Percentiles rank a stretch among this genome's conserved stretches.
phyloP scores from a whole-genome alignment of 257 asterid genomes.

The Mentha longifolia region DNA sequence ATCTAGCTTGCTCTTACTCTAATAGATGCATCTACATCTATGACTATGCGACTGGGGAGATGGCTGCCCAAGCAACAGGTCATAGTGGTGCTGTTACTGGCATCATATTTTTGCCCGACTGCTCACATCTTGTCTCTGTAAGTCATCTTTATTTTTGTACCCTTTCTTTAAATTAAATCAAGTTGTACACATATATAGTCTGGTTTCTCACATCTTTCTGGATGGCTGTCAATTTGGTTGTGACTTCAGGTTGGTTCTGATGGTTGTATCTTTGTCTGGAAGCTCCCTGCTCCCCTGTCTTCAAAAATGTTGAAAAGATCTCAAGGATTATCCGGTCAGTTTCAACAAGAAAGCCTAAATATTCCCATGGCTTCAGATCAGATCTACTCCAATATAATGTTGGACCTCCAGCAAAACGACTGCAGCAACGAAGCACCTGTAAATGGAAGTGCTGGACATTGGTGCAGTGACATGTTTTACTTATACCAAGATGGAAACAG shows the following conservation, averaged over 20 bases:
- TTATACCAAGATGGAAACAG: conserved; percentile 31
- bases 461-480: conserved; percentile 23
- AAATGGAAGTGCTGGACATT: conserved; percentile 31
- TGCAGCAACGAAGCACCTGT: conserved; percentile 34
- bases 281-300: conserved; percentile 56
- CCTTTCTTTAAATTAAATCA: conserved; percentile 8
- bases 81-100: conserved; percentile 65
- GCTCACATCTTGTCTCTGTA: conserved; percentile 72
- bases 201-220: conserved; percentile 21
- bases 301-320: conserved; percentile 52
- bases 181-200: conserved; percentile 13
- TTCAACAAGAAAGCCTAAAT: conserved; percentile 35
- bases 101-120: conserved; percentile 64
- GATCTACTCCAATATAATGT: conserved; percentile 33
- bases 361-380: conserved; percentile 35
- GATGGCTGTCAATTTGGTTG: conserved; percentile 27
- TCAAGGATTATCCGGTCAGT: conserved; percentile 36
- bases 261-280: conserved; percentile 78
- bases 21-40: conserved; percentile 57
- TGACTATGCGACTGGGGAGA: conserved; percentile 59
- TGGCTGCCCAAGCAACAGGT: conserved; percentile 71
- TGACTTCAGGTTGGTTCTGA: conserved; percentile 62
- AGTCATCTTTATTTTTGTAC: conserved; percentile 33
- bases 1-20: conserved; percentile 63
- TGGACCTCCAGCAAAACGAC: conserved; percentile 32